A percentile compares a stretch with the other conserved stretches of the same genome.
Evolutionary conservation across 2,329 filamentous ascomycete species (phyloP).

Genomic region (Pyrenophora seminiperda): DNA sequence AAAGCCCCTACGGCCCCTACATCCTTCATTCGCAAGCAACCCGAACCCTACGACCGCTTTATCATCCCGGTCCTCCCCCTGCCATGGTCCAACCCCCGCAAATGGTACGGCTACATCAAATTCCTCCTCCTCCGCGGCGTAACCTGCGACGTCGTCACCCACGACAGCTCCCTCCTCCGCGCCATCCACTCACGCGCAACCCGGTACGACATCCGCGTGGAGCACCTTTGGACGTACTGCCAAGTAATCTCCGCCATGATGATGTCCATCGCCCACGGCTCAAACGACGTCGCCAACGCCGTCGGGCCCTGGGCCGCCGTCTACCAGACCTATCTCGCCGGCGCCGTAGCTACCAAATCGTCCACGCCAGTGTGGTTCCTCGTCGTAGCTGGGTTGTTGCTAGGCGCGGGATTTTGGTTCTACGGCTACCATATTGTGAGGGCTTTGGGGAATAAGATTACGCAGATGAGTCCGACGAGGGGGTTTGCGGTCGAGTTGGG

Average conservation of each 20-base stretch:
- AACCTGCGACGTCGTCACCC: slow-evolving; percentile 50
- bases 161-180: slow-evolving; percentile 48
- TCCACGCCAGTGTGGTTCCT: slow-evolving; percentile 66
- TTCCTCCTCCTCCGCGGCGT: slow-evolving; percentile 53
- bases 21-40: slow-evolving; percentile 26
- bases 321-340: slow-evolving; percentile 63
- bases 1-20: slow-evolving; percentile 15
- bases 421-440: slow-evolving; percentile 69
- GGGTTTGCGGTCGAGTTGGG: slow-evolving; percentile 48
- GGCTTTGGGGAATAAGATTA: slow-evolving; percentile 65
- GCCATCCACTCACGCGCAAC: slow-evolving; percentile 51
- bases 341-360: slow-evolving; percentile 52
- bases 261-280: slow-evolving; percentile 73
- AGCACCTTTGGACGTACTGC: slow-evolving; percentile 55
- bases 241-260: slow-evolving; percentile 64
- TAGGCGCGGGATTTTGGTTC: slow-evolving; percentile 64
- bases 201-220: slow-evolving; percentile 54
- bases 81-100: slow-evolving; percentile 38
- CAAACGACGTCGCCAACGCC: slow-evolving; percentile 68
- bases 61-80: slow-evolving; percentile 44
- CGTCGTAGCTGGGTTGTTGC: slow-evolving; percentile 57
- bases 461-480: slow-evolving; percentile 63
- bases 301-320: slow-evolving; percentile 63
- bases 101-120: slow-evolving; percentile 50
- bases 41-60: slow-evolving; percentile 43